Percentiles rank a stretch among this genome's conserved stretches.
These are phyloP conservation scores for Maudiozyma turicensis DNA, from an alignment of 805 yeast genomes.

Conservation along the genomic window DNA sequence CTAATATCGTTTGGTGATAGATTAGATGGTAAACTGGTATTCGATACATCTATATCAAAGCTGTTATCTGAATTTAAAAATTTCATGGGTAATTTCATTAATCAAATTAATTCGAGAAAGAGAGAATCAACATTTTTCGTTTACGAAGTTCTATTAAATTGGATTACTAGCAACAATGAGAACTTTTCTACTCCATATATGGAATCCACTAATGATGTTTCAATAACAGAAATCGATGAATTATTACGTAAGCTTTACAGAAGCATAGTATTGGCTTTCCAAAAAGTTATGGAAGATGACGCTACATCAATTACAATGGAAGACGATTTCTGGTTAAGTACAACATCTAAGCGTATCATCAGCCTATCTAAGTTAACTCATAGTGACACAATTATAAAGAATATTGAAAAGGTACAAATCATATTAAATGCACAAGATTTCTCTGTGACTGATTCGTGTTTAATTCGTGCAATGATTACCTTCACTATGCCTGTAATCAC, in stretches of 20 bases:
- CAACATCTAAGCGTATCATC: constrained; percentile 37
- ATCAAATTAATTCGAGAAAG: constrained; percentile 31
- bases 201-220: neutral
- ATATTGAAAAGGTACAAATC: constrained; percentile 30
- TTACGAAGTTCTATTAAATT: constrained; percentile 37
- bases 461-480: constrained; percentile 39
- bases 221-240: constrained; percentile 35
- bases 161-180: constrained; percentile 30
- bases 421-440: constrained; percentile 32
- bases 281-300: constrained; percentile 39
- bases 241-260: constrained; percentile 43
- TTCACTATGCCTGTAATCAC: constrained; percentile 55
- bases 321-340: constrained; percentile 61
- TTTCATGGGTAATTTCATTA: constrained; percentile 19
- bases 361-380: constrained; percentile 37
- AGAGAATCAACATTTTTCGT: constrained; percentile 35
- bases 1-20: constrained; percentile 9
- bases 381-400: constrained; percentile 28
- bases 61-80: constrained; percentile 21
- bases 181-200: neutral
- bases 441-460: constrained; percentile 28
- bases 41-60: constrained; percentile 8
- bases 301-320: constrained; percentile 32
- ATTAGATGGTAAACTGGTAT: constrained; percentile 9
- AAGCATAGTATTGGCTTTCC: constrained; percentile 58